Conservation (phyloP, 2,329 filamentous ascomycete species). For the Stagonosporopsis vannaccii region DNA sequence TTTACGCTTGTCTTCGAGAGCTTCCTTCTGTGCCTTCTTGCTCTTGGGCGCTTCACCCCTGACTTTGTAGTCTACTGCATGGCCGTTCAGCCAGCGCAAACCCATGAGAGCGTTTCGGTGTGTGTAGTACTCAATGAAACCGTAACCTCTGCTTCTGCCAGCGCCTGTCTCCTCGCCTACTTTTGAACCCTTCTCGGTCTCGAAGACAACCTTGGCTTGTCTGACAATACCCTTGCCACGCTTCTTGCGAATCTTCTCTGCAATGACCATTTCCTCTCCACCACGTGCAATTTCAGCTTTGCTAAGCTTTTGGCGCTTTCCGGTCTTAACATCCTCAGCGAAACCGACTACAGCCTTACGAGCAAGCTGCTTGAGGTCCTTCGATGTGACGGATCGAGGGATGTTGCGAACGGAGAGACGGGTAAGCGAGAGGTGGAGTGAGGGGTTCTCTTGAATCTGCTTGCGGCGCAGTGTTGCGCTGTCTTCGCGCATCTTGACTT, state of each 20-base stretch:
- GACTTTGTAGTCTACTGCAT: conserved; percentile 62
- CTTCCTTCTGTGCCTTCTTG: conserved; percentile 51
- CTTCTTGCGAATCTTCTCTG: conserved; percentile 78
- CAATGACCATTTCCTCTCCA: conserved; percentile 78
- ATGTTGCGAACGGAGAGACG: conserved; percentile 92
- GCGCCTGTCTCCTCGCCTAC: conserved; percentile 77
- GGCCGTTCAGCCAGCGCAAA: conserved; percentile 89
- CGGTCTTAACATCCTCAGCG: conserved; percentile 84
- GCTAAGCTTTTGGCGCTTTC: conserved; percentile 78
- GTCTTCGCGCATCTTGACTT: conserved; percentile 86
- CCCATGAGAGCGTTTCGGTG: conserved; percentile 96
- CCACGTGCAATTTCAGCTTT: conserved; percentile 86
- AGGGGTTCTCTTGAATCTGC: conserved; percentile 89
- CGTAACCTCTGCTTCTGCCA: conserved; percentile 89
- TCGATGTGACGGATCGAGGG: conserved; percentile 80
- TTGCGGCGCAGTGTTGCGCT: conserved; percentile 87
- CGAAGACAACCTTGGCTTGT: conserved; percentile 95
- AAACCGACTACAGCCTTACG: conserved; percentile 94
- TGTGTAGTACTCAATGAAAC: conserved; percentile 95
- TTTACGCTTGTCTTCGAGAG: conserved; percentile 78
- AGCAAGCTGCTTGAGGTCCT: conserved; percentile 89
- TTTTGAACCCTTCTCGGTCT: conserved; percentile 85
- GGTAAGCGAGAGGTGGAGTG: conserved; percentile 85
- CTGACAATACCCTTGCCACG: conserved; percentile 88
- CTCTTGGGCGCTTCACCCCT: conserved; percentile 55